phyloP scores from a whole-genome alignment of 805 yeast species.

The Monosporozyma aquatica region DNA sequence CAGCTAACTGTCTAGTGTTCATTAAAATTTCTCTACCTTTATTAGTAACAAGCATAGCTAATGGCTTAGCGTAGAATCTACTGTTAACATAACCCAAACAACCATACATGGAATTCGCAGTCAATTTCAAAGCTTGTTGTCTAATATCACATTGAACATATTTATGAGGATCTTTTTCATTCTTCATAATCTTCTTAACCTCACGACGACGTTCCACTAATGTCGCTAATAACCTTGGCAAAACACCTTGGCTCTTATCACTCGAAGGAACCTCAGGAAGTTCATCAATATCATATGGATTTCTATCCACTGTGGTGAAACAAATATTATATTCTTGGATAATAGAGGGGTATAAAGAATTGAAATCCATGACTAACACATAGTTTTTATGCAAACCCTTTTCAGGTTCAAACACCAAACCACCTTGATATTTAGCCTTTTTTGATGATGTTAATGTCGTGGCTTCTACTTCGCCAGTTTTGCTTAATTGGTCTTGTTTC shows the following conservation, averaged over 20 bases:
- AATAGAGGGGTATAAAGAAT: slow-evolving; percentile 91
- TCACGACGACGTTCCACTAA: slow-evolving; percentile 88
- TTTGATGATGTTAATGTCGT: slow-evolving; percentile 41
- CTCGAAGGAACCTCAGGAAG: slow-evolving; percentile 60
- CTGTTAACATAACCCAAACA: slow-evolving; percentile 90
- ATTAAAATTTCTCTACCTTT: slow-evolving; percentile 92
- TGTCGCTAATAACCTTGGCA: slow-evolving; percentile 74
- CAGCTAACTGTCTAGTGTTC: slow-evolving; percentile 91
- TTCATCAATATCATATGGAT: slow-evolving; percentile 44
- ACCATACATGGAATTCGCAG: slow-evolving; percentile 99
- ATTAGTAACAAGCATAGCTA: slow-evolving; percentile 90
- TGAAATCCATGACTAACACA: slow-evolving; percentile 94
- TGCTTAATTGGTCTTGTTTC: slow-evolving; percentile 23
- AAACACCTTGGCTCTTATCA: slow-evolving; percentile 61
- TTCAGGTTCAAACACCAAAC: slow-evolving; percentile 93
- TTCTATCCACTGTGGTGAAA: slow-evolving; percentile 86
- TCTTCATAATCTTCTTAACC: slow-evolving; percentile 78
- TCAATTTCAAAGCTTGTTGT: slow-evolving; percentile 90
- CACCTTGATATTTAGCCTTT: slow-evolving; percentile 80
- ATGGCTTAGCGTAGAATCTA: slow-evolving; percentile 89
- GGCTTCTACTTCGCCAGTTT: slow-evolving; percentile 29
- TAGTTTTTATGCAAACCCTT: slow-evolving; percentile 86
- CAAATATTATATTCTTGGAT: slow-evolving; percentile 96
- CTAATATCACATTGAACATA: slow-evolving; percentile 85
- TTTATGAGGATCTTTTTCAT: slow-evolving; percentile 55